Conservation (phyloP, 169 alveolate species). For the Eimeria acervulina region DNA sequence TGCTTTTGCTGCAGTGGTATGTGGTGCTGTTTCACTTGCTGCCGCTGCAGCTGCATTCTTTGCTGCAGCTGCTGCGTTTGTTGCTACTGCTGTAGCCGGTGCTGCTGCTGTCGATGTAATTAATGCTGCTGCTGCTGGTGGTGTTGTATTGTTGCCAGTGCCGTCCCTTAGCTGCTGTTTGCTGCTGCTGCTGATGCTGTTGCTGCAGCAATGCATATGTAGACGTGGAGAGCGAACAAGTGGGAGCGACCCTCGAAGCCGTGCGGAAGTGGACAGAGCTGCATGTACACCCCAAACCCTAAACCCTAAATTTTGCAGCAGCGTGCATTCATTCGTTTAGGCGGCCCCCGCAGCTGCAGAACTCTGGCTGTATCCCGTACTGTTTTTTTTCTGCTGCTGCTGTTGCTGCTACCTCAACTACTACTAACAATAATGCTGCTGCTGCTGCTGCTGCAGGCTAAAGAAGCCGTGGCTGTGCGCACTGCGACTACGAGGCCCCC, state of each 20-base stretch:
- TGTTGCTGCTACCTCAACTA: not conserved
- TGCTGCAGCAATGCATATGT: slow-evolving; percentile 34
- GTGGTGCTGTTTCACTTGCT: not conserved
- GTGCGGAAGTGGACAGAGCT: not conserved
- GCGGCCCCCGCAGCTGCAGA: not conserved
- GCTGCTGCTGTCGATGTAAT: slow-evolving; percentile 1
- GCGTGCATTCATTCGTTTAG: not conserved
- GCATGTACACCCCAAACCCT: slow-evolving; percentile 43
- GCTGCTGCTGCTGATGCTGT: slow-evolving; percentile 46
- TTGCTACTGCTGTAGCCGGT: slow-evolving; percentile 24
- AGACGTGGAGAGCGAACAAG: not conserved
- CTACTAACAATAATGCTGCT: too few species aligned
- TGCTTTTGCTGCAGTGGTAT: not conserved
- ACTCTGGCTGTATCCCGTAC: not conserved
- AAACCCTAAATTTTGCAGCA: not conserved
- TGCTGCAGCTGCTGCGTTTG: slow-evolving; percentile 11
- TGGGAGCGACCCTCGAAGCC: not conserved
- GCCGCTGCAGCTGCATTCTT: not conserved
- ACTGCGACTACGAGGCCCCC: not conserved
- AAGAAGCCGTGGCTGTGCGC: not conserved
- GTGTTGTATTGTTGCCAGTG: too few species aligned
- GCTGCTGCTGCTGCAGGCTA: not conserved
- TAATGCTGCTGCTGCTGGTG: not conserved
- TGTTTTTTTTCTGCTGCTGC: not conserved
- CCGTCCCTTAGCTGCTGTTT: slow-evolving; percentile 1